Percentiles rank a stretch among this genome's conserved stretches.
phyloP scores from a whole-genome alignment of 768 basidiomycete genomes.

The Tricholoma hemisulphureum region DNA sequence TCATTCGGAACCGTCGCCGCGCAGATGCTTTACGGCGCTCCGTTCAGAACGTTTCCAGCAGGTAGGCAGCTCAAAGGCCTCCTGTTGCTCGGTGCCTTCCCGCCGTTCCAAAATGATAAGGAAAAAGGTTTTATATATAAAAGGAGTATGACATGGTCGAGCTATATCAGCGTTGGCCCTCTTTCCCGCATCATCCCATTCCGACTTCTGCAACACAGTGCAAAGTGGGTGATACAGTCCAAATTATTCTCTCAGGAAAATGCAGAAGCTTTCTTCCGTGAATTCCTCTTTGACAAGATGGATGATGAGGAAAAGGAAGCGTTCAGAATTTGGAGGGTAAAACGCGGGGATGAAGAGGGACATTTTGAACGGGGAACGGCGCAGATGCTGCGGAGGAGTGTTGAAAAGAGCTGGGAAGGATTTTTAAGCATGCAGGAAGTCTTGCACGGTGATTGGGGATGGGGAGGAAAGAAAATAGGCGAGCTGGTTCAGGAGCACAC shows the following conservation, averaged over 20 bases:
- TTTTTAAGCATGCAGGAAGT: slow-evolving; percentile 34
- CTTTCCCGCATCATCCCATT: slow-evolving; percentile 33
- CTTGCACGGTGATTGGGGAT: slow-evolving; percentile 45
- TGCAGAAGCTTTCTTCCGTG: slow-evolving; percentile 37
- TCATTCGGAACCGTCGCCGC: slow-evolving; percentile 47
- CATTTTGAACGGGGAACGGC: slow-evolving; percentile 38
- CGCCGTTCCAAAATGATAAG: slow-evolving; percentile 39
- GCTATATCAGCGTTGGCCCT: slow-evolving; percentile 41
- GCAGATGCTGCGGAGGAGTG: slow-evolving; percentile 37
- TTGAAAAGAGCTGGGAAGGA: slow-evolving; percentile 44
- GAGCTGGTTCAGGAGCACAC: slow-evolving; percentile 43
- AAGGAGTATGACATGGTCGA: slow-evolving; percentile 37
- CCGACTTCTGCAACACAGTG: slow-evolving; percentile 25
- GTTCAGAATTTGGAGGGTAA: slow-evolving; percentile 38
- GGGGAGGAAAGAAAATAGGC: slow-evolving; percentile 28
- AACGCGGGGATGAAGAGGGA: slow-evolving; percentile 36
- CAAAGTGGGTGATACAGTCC: slow-evolving; percentile 23
- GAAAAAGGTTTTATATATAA: slow-evolving; percentile 32
- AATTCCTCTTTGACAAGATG: slow-evolving; percentile 32
- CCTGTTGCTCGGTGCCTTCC: slow-evolving; percentile 38
- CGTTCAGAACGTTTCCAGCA: slow-evolving; percentile 44
- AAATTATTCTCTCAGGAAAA: slow-evolving; percentile 35
- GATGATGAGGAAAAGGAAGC: slow-evolving; percentile 34
- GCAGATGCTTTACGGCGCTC: slow-evolving; percentile 50
- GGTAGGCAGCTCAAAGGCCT: slow-evolving; percentile 41